Base-by-base conservation (phyloP, 2,329 filamentous ascomycete genomes). In the Botrytis sinoallii region DNA sequence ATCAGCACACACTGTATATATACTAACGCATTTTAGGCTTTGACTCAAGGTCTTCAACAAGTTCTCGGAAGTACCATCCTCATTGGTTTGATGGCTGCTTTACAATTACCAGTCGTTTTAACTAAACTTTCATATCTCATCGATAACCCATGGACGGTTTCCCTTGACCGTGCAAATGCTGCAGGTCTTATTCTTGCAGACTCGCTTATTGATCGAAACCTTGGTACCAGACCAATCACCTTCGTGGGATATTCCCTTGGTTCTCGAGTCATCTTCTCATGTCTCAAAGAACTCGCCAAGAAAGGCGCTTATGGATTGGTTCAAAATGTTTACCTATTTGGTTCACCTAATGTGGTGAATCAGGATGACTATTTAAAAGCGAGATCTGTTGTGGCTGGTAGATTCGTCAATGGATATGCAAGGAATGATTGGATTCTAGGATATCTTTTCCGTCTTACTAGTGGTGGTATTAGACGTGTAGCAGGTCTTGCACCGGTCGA, bases 71-170 rank as follows among this genome's bases (percentile, higher is more conserved):
- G 90, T 80, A 98, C 96, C 0, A 91, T 99, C 70, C 85, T 99
- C 25, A 90, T 95, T 70, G 90, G 92, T 77, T 86, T 99, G 46
- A 98, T 99, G 95, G 92, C 95, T 59, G 94, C 95, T 48, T 85
- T 99, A 70, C 94, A 97, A 81, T 85, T 98, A n/a, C 96, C 96
- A 3, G 89, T 99, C 60, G 91, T 98, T 42, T 85, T 99, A 63
- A 95, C 95, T 0, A 99, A 99, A 81, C 88, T 99, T 16, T 90
- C 95, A 0, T 99, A 99, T 80, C 87, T 99, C 32, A 98, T 99
- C 77, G 96, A 99, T 83, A 99, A 99, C 80, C 96, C 96, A 0
- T 99, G 96, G 96, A 94, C 92, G 40, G 95, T 98, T n/a, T 98
- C 96, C 1, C 88, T 97, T 68, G 94, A 96, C 79, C 90, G 96